Base-by-base conservation (phyloP, 2,329 filamentous ascomycete genomes). In the Teratosphaeria gauchensis region DNA sequence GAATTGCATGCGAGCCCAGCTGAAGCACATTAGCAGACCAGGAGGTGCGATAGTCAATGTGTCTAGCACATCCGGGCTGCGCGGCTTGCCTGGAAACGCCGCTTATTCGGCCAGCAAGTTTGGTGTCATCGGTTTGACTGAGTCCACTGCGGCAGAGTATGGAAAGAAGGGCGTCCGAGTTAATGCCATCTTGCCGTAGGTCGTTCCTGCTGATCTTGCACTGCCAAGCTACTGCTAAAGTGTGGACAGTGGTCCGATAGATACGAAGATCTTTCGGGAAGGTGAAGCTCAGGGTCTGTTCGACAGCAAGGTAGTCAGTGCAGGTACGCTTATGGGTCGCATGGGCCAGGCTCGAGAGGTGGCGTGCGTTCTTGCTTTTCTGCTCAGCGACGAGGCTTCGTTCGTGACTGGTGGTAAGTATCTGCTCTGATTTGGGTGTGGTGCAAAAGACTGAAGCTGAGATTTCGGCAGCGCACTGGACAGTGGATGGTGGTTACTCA, bases 1-100 rank as follows among this genome's bases (percentile, higher is more conserved):
- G 68, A 76, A 80, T 55, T 81, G 78, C 59, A 60, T 84, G 59
- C 70, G 78, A 16, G 76, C 78, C n/a, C 66, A 83, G 64, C 59
- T 83, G 28, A 54, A 54, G 30, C 51, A 77, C 63, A 67, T 67
- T 19, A 66, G 62, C 21, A 75, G 76, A 56, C 35, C 35, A 42
- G 35, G 35, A 42, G 35, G 35, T 31, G n/a, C 14, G 51, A 19
- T 5, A 66, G 35, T 58, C 46, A 58, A 60, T 53, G 74, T 75
- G 16, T 65, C 74, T 14, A 76, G 74, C 60, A 69, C 71, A 12
- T 73, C 74, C 5, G 78, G 77, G 0, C 33, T 77, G 3, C 66
- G 59, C n/a, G 61, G 63, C 24, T 16, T 31, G n/a, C 58, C 60
- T 12, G 58, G 57, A 3, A 38, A 31, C 12, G 56, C 30, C 3